A percentile compares a stretch with the other conserved stretches of the same genome.
Conservation (phyloP, 1,284 basidiomycete species). For the Hemileia vastatrix region DNA sequence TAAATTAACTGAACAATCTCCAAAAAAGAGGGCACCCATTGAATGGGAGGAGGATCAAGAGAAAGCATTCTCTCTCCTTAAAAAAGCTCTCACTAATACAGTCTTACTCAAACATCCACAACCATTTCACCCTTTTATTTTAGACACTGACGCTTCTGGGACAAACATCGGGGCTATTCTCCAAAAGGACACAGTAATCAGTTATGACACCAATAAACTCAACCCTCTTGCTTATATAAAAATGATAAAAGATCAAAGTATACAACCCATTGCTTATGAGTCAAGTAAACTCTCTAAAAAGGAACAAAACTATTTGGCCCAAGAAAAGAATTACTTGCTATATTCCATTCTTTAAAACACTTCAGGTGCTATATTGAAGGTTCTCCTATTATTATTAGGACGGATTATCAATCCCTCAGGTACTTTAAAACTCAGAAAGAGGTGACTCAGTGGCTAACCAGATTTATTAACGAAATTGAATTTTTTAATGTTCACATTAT, state of each 20-base stretch:
- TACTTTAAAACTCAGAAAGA: conserved; percentile 7
- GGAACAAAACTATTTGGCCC: not conserved
- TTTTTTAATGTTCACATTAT: conserved; percentile 1
- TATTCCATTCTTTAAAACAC: conserved; percentile 4
- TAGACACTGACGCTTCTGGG: not conserved
- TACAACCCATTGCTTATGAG: conserved; percentile 1
- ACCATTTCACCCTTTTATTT: not conserved
- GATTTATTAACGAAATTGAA: conserved; percentile 8
- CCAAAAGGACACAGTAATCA: not conserved
- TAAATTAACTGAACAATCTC: not conserved
- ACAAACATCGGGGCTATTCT: conserved; percentile 8
- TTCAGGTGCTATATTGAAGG: not conserved
- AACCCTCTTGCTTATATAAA: not conserved
- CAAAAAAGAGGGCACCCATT: not conserved
- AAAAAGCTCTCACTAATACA: not conserved
- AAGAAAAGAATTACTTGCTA: conserved; percentile 8
- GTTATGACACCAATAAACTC: not conserved
- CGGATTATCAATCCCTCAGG: not conserved
- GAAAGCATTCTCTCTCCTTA: not conserved
- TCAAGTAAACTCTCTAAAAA: conserved; percentile 8
- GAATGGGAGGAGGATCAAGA: not conserved
- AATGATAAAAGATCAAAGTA: not conserved
- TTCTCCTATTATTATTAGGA: conserved; percentile 1
- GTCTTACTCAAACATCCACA: not conserved
- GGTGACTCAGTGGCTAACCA: not conserved